Evolutionary conservation across 768 basidiomycete genomes (phyloP).

Genomic region (Termitomyces sp.): DNA sequence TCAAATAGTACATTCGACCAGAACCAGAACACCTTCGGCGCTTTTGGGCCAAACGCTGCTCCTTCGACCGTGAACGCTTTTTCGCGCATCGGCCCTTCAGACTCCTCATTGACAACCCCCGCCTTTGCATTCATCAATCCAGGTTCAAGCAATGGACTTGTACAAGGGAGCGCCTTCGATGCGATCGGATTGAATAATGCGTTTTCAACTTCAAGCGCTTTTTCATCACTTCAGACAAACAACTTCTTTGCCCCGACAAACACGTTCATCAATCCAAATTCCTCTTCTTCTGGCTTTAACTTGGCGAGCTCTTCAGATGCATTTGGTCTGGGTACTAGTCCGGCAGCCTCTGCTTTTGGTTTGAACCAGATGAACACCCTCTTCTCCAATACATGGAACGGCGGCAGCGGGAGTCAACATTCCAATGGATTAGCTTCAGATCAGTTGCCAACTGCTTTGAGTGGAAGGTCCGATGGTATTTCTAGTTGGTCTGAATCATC

Average conservation of each 20-base stretch:
- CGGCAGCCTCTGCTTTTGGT: neutral
- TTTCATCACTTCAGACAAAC: neutral
- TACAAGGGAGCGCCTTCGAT: too few species aligned
- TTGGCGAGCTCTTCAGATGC: neutral
- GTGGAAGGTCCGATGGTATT: neutral
- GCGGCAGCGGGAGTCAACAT: neutral
- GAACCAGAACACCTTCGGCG: too few species aligned
- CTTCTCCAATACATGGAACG: neutral
- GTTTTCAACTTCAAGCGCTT: neutral
- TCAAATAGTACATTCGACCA: too few species aligned
- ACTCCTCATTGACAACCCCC: too few species aligned
- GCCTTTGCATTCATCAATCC: too few species aligned
- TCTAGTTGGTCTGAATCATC: neutral
- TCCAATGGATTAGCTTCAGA: neutral
- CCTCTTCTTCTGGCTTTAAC: neutral
- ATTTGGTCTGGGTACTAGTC: too few species aligned
- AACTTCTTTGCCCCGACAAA: neutral
- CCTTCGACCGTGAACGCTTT: too few species aligned
- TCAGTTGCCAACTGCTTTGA: neutral
- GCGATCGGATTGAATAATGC: too few species aligned
- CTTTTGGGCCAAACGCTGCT: too few species aligned
- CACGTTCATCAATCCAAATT: neutral
- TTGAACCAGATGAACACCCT: neutral
- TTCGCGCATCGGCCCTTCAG: too few species aligned
- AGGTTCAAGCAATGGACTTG: too few species aligned